These are phyloP conservation scores for Lecanicillium sp. DNA, from an alignment of 2,329 filamentous ascomycete genomes.

Conservation along the genomic window DNA sequence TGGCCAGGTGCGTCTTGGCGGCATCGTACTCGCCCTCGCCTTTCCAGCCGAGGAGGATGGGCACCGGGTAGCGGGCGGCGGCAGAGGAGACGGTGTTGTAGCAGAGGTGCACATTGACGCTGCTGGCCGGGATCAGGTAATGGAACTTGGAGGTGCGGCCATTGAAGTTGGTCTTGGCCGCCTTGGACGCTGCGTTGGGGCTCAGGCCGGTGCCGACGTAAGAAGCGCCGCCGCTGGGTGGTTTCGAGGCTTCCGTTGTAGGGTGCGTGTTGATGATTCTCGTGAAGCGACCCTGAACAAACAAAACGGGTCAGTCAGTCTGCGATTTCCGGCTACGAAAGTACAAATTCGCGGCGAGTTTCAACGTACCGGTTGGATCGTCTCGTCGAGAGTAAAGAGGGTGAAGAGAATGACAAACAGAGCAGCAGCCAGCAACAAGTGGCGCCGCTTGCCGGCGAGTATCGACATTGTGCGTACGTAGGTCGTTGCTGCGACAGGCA, in stretches of 20 bases:
- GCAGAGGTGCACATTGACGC: slow-evolving; percentile 28
- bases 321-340: no score
- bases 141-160: slow-evolving; percentile 24
- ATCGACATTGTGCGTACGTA: slow-evolving; percentile 3
- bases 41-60: slow-evolving; percentile 30
- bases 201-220: neutral
- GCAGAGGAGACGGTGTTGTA: slow-evolving; percentile 29
- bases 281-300: slow-evolving; percentile 4
- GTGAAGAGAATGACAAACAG: slow-evolving; percentile 5
- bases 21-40: slow-evolving; percentile 26
- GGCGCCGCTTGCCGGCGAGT: slow-evolving; percentile 1
- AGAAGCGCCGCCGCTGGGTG: neutral
- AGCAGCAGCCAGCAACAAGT: neutral
- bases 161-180: neutral
- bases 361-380: slow-evolving; percentile 4
- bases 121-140: slow-evolving; percentile 29
- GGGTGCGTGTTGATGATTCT: neutral
- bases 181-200: neutral
- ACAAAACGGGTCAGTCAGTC: no score
- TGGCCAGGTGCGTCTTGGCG: slow-evolving; percentile 29
- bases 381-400: slow-evolving; percentile 6
- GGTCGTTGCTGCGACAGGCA: no score
- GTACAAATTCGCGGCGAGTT: neutral
- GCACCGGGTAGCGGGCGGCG: slow-evolving; percentile 28
- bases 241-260: no score